Evolutionary conservation across 352 stramenopile species (phyloP).

Genomic region (Phytophthora capsici): DNA sequence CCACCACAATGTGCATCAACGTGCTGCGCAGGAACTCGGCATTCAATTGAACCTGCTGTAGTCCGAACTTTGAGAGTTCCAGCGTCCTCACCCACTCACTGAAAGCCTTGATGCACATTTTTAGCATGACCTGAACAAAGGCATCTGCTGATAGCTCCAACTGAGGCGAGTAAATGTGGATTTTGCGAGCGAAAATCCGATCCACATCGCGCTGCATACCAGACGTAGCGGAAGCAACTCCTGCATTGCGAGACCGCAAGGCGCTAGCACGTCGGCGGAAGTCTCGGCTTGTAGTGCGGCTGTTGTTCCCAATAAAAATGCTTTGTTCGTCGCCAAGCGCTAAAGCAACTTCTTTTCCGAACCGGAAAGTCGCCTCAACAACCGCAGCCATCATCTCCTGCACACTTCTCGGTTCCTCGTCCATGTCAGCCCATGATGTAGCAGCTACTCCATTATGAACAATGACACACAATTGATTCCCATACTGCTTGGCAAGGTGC

Average conservation of each 20-base stretch:
- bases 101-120: slow-evolving; percentile 82
- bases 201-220: slow-evolving; percentile 83
- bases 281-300: slow-evolving; percentile 60
- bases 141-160: slow-evolving; percentile 61
- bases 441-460: slow-evolving; percentile 48
- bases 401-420: slow-evolving; percentile 72
- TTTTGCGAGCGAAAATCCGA: slow-evolving; percentile 83
- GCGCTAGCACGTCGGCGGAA: slow-evolving; percentile 66
- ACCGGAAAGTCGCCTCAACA: slow-evolving; percentile 61
- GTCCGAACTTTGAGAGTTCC: slow-evolving; percentile 67
- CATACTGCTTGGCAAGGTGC: slow-evolving; percentile 69
- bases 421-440: slow-evolving; percentile 60
- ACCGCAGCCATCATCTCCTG: slow-evolving; percentile 70
- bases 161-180: slow-evolving; percentile 65
- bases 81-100: slow-evolving; percentile 67
- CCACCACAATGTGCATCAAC: slow-evolving; percentile 56
- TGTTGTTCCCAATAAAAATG: slow-evolving; percentile 49
- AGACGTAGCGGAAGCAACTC: slow-evolving; percentile 29
- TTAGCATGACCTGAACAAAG: slow-evolving; percentile 76
- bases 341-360: slow-evolving; percentile 68
- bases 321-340: slow-evolving; percentile 70
- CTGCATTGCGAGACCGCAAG: slow-evolving; percentile 59
- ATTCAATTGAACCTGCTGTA: slow-evolving; percentile 86
- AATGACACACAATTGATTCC: slow-evolving; percentile 57
- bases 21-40: slow-evolving; percentile 74